Percentiles rank a stretch among this genome's conserved stretches.
Evolutionary conservation across 2,329 filamentous ascomycete species (phyloP).

Genomic region (Cladosporium sp.): DNA sequence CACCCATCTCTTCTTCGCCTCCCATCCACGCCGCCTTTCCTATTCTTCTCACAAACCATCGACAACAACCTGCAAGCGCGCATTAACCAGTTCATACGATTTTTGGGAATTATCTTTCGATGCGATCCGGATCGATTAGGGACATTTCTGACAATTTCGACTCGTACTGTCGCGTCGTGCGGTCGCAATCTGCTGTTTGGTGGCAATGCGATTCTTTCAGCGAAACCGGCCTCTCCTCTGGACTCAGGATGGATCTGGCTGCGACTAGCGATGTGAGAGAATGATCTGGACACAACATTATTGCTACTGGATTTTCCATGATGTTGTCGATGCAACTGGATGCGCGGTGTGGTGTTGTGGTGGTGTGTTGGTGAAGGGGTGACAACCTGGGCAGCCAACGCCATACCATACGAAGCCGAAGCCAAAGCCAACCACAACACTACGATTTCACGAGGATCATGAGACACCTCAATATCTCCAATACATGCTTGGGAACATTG

Average conservation of each 20-base stretch:
- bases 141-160: too few relatives aligned
- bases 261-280: neutral
- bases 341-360: neutral
- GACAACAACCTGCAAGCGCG: too few relatives aligned
- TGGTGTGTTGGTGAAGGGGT: neutral
- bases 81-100: too few relatives aligned
- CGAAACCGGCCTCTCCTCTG: neutral
- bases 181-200: slow-evolving; percentile 7
- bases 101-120: too few relatives aligned
- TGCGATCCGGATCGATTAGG: too few relatives aligned
- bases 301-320: neutral
- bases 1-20: too few relatives aligned
- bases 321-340: neutral
- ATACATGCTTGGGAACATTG: too few relatives aligned
- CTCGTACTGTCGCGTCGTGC: neutral
- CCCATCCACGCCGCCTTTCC: too few relatives aligned
- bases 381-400: neutral
- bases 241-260: neutral
- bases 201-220: neutral
- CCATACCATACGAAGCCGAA: too few relatives aligned
- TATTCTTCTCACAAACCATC: too few relatives aligned
- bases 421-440: too few relatives aligned
- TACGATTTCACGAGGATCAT: neutral
- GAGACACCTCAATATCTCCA: too few relatives aligned
- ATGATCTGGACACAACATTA: neutral